Evolutionary conservation across 2,329 filamentous ascomycete species (phyloP).

Genomic region (Aureobasidium leucospermi): DNA sequence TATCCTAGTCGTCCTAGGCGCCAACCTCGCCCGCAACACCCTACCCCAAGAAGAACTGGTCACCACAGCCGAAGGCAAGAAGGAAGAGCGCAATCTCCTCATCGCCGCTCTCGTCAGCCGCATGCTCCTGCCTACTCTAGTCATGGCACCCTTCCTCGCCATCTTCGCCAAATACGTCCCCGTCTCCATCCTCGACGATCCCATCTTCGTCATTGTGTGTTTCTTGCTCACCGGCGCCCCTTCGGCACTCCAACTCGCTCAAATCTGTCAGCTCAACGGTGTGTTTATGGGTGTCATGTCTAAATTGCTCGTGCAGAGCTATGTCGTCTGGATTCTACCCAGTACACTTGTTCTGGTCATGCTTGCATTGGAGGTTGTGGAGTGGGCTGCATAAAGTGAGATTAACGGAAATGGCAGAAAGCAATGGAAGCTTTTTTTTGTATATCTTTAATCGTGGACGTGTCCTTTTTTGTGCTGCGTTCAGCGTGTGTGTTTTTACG

Average conservation of each 20-base stretch:
- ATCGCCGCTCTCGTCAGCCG: conserved; percentile 78
- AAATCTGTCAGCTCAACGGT: conserved; percentile 97
- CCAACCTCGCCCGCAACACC: conserved; percentile 89
- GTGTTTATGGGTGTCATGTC: conserved; percentile 96
- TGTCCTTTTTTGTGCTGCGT: background rate
- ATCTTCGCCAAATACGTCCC: conserved; percentile 83
- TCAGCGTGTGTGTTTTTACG: background rate
- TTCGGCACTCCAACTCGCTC: conserved; percentile 85
- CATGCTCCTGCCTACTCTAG: conserved; percentile 83
- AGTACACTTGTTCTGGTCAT: conserved; percentile 87
- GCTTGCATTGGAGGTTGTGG: conserved; percentile 82
- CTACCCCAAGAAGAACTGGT: conserved; percentile 59
- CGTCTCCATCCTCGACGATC: conserved; percentile 90
- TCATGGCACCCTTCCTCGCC: conserved; percentile 88
- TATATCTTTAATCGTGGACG: background rate
- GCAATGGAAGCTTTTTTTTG: background rate
- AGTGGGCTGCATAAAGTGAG: conserved; percentile 57
- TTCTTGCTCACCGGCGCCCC: conserved; percentile 93
- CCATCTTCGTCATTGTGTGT: conserved; percentile 96
- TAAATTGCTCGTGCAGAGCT: conserved; percentile 88
- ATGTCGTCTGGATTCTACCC: conserved; percentile 93
- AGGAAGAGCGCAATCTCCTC: conserved; percentile 66
- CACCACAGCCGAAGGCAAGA: conserved; percentile 61
- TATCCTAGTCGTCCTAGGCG: conserved; percentile 90
- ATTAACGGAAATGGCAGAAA: background rate